These are phyloP conservation scores for Ophidiomyces ophidiicola DNA, from an alignment of 2,329 filamentous ascomycete genomes.

Conservation along the genomic window DNA sequence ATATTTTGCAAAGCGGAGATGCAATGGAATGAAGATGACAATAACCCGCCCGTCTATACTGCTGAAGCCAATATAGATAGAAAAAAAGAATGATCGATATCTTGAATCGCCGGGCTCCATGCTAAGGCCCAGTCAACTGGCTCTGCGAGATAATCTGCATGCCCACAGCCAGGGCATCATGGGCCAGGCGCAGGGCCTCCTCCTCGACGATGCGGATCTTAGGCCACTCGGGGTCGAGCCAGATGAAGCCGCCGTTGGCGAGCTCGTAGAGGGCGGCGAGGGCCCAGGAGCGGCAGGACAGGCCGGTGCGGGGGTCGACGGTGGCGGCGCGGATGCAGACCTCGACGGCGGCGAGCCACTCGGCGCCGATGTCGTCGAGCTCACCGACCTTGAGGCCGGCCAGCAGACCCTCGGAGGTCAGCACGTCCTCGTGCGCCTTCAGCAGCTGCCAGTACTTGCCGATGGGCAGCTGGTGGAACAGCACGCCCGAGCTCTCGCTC, in stretches of 20 bases:
- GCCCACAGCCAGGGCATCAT: constrained; percentile 6
- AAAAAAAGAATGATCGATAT: background rate
- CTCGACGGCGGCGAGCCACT: constrained; percentile 14
- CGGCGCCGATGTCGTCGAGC: constrained; percentile 11
- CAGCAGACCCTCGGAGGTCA: constrained; percentile 11
- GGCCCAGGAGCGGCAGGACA: constrained; percentile 15
- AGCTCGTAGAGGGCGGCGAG: constrained; percentile 15
- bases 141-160: constrained; percentile 9
- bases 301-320: constrained; percentile 6
- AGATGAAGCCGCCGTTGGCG: constrained; percentile 14
- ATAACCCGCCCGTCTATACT: background rate
- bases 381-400: constrained; percentile 14
- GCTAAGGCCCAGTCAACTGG: background rate
- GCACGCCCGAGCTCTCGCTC: constrained; percentile 8
- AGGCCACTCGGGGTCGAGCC: constrained; percentile 12
- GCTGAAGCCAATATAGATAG: background rate
- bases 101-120: background rate
- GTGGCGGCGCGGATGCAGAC: constrained; percentile 10
- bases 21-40: too few species aligned
- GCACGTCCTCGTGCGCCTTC: constrained; percentile 8
- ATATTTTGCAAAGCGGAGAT: background rate
- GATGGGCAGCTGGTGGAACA: constrained; percentile 13
- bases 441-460: constrained; percentile 11
- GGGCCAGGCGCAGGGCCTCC: constrained; percentile 12
- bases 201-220: constrained; percentile 13